Percentiles rank a stretch among this genome's conserved stretches.
These are phyloP conservation scores for Trypanosoma vivax DNA, from an alignment of 208 protist genomes.

Conservation along the genomic window DNA sequence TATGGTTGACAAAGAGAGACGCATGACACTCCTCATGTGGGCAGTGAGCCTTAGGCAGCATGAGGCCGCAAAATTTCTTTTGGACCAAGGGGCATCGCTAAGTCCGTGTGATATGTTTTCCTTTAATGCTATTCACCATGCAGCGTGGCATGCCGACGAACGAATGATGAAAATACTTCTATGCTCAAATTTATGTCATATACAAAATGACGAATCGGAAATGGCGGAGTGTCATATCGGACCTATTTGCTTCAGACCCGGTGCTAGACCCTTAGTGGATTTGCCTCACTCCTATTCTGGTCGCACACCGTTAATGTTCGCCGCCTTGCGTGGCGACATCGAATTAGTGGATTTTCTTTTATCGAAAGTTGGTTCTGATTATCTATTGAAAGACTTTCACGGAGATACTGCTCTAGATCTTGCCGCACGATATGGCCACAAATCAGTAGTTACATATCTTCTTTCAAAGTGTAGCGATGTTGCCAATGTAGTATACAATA, in stretches of 20 bases:
- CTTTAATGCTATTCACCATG: conserved; percentile 71
- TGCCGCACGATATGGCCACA: conserved; percentile 59
- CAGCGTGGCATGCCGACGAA: conserved; percentile 68
- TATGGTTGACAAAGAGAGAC: conserved; percentile 52
- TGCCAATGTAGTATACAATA: conserved; percentile 26
- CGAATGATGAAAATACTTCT: conserved; percentile 47
- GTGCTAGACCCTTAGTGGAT: conserved; percentile 56
- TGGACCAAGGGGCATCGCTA: conserved; percentile 54
- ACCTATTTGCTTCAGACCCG: conserved; percentile 23
- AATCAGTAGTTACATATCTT: conserved; percentile 40
- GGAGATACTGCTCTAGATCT: conserved; percentile 61
- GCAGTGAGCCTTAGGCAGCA: conserved; percentile 47
- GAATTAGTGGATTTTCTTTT: conserved; percentile 56
- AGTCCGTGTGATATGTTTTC: conserved; percentile 44
- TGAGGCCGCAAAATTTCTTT: conserved; percentile 40
- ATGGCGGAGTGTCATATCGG: background rate
- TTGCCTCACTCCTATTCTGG: conserved; percentile 46
- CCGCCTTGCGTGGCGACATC: conserved; percentile 48
- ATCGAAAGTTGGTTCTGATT: conserved; percentile 37
- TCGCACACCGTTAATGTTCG: conserved; percentile 78
- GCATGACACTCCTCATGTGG: conserved; percentile 66
- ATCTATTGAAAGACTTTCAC: conserved; percentile 32
- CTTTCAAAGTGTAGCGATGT: conserved; percentile 27
- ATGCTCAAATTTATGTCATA: conserved; percentile 18
- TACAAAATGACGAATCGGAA: background rate